These are phyloP conservation scores for Periglandula ipomoeae DNA, from an alignment of 2,329 filamentous ascomycete genomes.

Conservation along the genomic window DNA sequence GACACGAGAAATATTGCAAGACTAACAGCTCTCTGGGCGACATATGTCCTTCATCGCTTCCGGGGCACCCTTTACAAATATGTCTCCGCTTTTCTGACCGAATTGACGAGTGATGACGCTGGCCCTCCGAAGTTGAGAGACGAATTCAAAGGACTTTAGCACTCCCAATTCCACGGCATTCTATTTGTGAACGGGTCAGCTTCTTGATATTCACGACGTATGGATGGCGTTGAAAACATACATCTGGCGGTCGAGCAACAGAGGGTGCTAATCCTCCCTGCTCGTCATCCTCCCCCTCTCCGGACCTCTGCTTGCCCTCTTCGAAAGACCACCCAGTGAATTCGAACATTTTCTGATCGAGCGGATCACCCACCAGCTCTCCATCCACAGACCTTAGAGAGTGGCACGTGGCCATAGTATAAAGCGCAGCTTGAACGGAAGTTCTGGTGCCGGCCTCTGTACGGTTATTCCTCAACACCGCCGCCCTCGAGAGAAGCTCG, in stretches of 20 bases:
- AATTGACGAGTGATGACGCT: constrained; percentile 90
- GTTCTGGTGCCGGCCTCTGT: background rate
- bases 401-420: constrained; percentile 97
- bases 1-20: no score
- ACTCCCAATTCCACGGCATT: constrained; percentile 76
- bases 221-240: constrained; percentile 11
- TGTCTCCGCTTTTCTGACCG: constrained; percentile 70
- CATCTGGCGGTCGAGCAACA: constrained; percentile 69
- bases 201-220: constrained; percentile 11
- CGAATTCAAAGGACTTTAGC: constrained; percentile 86
- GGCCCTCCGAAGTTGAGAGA: constrained; percentile 82
- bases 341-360: constrained; percentile 98
- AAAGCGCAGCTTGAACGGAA: constrained; percentile 54
- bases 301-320: constrained; percentile 65
- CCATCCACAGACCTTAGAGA: constrained; percentile 79
- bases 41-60: constrained; percentile 97
- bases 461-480: background rate
- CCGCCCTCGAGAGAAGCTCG: constrained; percentile 57
- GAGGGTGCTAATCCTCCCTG: constrained; percentile 74
- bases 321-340: constrained; percentile 91
- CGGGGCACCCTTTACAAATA: constrained; percentile 94
- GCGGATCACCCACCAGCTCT: constrained; percentile 83
- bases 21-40: constrained; percentile 65
- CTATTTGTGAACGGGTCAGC: constrained; percentile 16
- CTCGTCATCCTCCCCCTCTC: constrained; percentile 62